phyloP scores from a whole-genome alignment of 2,329 filamentous ascomycete species.

The Macrophomina phaseolina region DNA sequence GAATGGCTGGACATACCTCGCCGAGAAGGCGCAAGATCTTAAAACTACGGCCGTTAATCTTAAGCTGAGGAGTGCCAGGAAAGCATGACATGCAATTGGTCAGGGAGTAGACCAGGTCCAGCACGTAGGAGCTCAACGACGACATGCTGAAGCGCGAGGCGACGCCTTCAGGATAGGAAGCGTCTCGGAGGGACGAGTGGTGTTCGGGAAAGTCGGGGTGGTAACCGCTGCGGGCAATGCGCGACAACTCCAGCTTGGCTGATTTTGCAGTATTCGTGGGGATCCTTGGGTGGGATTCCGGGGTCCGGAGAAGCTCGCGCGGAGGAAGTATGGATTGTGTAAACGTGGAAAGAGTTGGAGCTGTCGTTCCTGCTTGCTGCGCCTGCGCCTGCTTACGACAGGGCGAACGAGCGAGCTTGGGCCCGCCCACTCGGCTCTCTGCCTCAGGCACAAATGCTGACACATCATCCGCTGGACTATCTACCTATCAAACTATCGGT shows the following conservation, averaged over 20 bases:
- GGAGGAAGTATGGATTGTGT: constrained; percentile 1
- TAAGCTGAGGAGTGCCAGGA: constrained; percentile 88
- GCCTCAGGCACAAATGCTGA: background rate
- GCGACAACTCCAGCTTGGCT: constrained; percentile 25
- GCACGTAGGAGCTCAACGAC: constrained; percentile 63
- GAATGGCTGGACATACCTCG: constrained; percentile 67
- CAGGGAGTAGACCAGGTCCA: constrained; percentile 88
- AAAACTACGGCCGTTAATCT: constrained; percentile 93
- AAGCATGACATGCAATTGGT: constrained; percentile 97
- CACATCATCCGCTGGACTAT: background rate
- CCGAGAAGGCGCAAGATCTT: constrained; percentile 93
- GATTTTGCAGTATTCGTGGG: background rate
- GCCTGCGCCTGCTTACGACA: constrained; percentile 16
- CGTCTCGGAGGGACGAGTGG: constrained; percentile 16
- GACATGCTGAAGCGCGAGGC: constrained; percentile 28
- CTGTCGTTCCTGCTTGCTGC: constrained; percentile 19
- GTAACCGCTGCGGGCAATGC: constrained; percentile 28
- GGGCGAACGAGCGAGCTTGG: constrained; percentile 5
- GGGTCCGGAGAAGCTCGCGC: background rate
- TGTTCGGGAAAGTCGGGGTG: constrained; percentile 26
- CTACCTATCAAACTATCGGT: too few relatives aligned
- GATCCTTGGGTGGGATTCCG: background rate
- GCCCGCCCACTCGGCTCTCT: background rate
- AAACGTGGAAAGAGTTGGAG: constrained; percentile 21
- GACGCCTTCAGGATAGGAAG: constrained; percentile 22